phyloP scores from a whole-genome alignment of 306 rosid genomes.

The Dryas octopetala region DNA sequence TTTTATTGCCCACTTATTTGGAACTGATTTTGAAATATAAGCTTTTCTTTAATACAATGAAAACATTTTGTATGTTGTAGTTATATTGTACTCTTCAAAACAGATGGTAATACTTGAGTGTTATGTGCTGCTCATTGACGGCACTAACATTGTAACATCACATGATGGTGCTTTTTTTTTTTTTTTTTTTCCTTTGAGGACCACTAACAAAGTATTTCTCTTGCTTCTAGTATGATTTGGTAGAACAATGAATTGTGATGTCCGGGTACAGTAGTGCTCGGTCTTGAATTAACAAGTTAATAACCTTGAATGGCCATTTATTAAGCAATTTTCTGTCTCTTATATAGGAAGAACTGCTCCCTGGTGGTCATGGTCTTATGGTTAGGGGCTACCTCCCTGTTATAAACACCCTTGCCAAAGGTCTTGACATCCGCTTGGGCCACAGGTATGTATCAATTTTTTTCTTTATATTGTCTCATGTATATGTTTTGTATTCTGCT shows the following conservation, averaged over 20 bases:
- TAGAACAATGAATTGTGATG: not conserved
- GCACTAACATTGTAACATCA: not conserved
- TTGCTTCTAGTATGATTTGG: not conserved
- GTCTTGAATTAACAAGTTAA: not conserved
- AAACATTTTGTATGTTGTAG: too few species aligned
- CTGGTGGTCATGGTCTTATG: slow-evolving; percentile 99
- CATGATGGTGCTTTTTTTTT: not conserved
- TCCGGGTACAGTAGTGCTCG: not conserved
- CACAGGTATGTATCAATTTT: slow-evolving; percentile 55
- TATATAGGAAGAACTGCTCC: slow-evolving; percentile 81
- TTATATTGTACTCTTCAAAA: too few species aligned
- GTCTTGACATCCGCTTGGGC: slow-evolving; percentile 82
- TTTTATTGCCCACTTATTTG: not conserved
- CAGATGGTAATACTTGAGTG: not conserved
- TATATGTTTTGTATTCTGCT: slow-evolving; percentile 16
- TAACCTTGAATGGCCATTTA: not conserved
- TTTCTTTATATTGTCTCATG: slow-evolving; percentile 4
- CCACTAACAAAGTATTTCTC: too few species aligned
- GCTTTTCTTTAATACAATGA: too few species aligned
- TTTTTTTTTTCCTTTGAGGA: too few species aligned
- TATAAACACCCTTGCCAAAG: slow-evolving; percentile 90
- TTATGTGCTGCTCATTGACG: not conserved
- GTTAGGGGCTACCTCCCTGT: slow-evolving; percentile 93
- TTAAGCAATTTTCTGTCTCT: slow-evolving; percentile 8
- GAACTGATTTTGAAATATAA: too few species aligned